Conservation (phyloP, 495 filamentous ascomycete genomes). For the Amorphotheca resinae region DNA sequence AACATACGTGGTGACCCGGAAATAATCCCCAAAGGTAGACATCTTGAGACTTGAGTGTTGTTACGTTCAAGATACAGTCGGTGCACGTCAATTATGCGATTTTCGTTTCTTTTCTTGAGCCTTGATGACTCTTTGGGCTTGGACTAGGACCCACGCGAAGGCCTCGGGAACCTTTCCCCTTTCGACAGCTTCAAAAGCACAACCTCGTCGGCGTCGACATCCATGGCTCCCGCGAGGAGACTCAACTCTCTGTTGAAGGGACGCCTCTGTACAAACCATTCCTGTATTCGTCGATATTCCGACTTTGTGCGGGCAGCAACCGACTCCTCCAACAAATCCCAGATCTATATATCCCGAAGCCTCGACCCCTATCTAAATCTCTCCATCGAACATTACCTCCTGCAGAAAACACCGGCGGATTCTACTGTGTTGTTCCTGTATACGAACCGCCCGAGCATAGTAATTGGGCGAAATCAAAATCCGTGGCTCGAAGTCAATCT, state of each 20-base stretch:
- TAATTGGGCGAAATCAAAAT: constrained; percentile 95
- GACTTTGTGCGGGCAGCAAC: constrained; percentile 8
- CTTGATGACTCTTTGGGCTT: constrained; percentile 13
- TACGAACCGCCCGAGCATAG: constrained; percentile 68
- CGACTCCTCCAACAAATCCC: constrained; percentile 23
- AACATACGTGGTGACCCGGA: constrained; percentile 73
- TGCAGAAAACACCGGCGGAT: constrained; percentile 53
- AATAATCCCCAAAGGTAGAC: constrained; percentile 87
- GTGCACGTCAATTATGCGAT: no score
- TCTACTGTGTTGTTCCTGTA: constrained; percentile 80
- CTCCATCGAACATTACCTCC: constrained; percentile 85
- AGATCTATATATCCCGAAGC: constrained; percentile 67
- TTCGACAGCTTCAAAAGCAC: not conserved
- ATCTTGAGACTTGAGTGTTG: constrained; percentile 30
- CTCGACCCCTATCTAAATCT: constrained; percentile 82
- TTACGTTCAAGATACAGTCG: no score
- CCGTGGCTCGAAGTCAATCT: constrained; percentile 89
- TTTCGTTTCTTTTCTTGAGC: constrained; percentile 11
- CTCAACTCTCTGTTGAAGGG: constrained; percentile 2
- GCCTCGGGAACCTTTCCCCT: not conserved
- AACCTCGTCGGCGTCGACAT: not conserved
- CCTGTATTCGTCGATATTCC: constrained; percentile 4
- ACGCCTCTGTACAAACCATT: not conserved
- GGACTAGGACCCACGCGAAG: not conserved
- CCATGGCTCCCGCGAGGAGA: constrained; percentile 20